A percentile compares a stretch with the other conserved stretches of the same genome.
Conservation (phyloP, 2,329 filamentous ascomycete species). For the Beauveria brongniartii region DNA sequence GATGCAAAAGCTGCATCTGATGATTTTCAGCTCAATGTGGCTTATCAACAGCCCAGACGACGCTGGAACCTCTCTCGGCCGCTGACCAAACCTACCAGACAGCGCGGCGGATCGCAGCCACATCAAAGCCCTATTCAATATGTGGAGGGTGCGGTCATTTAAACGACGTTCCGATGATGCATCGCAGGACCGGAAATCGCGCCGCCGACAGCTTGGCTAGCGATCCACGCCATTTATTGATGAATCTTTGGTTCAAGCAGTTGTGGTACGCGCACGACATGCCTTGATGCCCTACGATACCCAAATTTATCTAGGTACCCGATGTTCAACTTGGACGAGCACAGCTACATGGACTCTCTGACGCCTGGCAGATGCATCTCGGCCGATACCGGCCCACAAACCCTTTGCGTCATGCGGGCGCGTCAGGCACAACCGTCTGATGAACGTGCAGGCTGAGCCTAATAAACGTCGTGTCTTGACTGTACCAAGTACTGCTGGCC, state of each 20-base stretch:
- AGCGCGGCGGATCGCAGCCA: neutral
- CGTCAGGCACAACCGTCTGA: neutral
- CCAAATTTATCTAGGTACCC: too few species aligned
- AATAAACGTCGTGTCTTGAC: neutral
- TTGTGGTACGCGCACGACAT: too few species aligned
- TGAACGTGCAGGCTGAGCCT: neutral
- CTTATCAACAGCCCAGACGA: neutral
- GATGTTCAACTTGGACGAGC: too few species aligned
- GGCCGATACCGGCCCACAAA: neutral
- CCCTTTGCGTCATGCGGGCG: neutral
- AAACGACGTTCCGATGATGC: neutral
- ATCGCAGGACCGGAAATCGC: neutral
- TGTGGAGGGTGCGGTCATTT: neutral
- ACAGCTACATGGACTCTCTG: too few species aligned
- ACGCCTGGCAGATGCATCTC: too few species aligned
- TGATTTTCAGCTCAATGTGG: neutral
- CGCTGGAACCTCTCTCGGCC: too few species aligned
- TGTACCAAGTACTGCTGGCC: too few species aligned
- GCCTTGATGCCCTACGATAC: too few species aligned
- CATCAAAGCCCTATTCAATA: neutral
- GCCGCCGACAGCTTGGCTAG: neutral
- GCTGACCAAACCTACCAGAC: too few species aligned
- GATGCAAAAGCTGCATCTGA: too few species aligned
- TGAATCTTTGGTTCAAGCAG: too few species aligned
- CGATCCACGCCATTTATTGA: neutral